These are phyloP conservation scores for Leishmania guyanensis DNA, from an alignment of 208 protist species.

Conservation along the genomic window DNA sequence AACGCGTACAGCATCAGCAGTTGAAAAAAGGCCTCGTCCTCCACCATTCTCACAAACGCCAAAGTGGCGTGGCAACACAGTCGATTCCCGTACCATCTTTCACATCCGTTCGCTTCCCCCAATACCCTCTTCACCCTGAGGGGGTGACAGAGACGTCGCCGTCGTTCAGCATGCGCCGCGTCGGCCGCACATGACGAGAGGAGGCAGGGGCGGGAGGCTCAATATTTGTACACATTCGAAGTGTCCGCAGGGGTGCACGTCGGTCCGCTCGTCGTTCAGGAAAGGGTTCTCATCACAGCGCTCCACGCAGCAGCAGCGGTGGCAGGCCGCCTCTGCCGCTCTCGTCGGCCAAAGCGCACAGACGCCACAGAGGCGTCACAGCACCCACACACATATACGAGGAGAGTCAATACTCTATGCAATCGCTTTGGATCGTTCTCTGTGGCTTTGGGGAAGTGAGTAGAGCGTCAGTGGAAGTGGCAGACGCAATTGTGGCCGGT, in stretches of 20 bases:
- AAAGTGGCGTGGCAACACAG: background rate
- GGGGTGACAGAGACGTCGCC: background rate
- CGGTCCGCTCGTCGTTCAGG: slow-evolving; percentile 13
- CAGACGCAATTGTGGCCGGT: too few relatives aligned
- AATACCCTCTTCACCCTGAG: background rate
- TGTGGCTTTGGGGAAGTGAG: too few relatives aligned
- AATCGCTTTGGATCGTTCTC: too few relatives aligned
- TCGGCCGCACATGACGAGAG: background rate
- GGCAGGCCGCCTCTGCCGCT: background rate
- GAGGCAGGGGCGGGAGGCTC: background rate
- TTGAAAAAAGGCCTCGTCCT: background rate
- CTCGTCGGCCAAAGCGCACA: background rate
- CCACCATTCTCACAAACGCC: background rate
- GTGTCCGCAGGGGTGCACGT: slow-evolving; percentile 8
- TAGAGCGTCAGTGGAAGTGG: too few relatives aligned
- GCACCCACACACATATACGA: background rate
- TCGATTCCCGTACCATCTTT: background rate
- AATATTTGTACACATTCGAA: slow-evolving; percentile 18
- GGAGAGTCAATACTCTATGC: background rate
- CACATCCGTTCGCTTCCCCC: background rate
- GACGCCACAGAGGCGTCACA: too few relatives aligned
- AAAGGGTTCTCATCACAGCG: slow-evolving; percentile 2
- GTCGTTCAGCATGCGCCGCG: too few relatives aligned
- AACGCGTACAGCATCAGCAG: background rate
- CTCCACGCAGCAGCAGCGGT: background rate